Conservation (phyloP, 2,329 filamentous ascomycete species). For the Grosmannia serpens region DNA sequence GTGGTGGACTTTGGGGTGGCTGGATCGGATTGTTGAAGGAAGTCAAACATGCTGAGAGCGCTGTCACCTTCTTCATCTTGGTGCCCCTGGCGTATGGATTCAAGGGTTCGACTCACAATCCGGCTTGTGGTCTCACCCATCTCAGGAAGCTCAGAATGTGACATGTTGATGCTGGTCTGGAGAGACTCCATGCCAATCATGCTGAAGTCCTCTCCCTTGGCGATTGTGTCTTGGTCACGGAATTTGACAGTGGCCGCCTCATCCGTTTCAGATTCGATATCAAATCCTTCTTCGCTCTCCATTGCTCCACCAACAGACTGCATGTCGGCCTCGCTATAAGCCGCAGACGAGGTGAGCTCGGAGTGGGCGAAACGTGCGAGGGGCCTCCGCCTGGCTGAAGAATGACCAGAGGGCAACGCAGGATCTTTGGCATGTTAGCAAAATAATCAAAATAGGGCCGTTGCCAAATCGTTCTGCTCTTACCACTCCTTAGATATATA, state of each 20-base stretch:
- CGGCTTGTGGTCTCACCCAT: conserved; percentile 44
- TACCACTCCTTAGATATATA: not conserved
- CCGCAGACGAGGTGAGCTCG: not conserved
- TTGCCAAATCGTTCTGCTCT: not conserved
- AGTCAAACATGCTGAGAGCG: conserved; percentile 6
- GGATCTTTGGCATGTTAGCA: not conserved
- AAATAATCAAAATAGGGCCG: not conserved
- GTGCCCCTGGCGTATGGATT: conserved; percentile 32
- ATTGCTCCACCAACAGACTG: not conserved
- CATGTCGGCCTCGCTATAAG: not conserved
- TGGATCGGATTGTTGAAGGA: conserved; percentile 5
- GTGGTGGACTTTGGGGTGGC: not conserved
- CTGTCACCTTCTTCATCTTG: not conserved
- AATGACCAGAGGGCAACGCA: not conserved
- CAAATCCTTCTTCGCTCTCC: conserved; percentile 15
- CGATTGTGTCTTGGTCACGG: conserved; percentile 18
- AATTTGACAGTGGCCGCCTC: conserved; percentile 6
- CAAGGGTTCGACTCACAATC: conserved; percentile 44
- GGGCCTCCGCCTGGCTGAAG: not conserved
- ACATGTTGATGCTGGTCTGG: conserved; percentile 10
- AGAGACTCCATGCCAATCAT: conserved; percentile 15
- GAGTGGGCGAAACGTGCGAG: not conserved
- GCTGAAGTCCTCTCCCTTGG: conserved; percentile 18
- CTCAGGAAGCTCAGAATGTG: conserved; percentile 35
- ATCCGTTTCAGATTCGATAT: conserved; percentile 13